Percentiles rank a stretch among this genome's conserved stretches.
Evolutionary conservation across 352 stramenopile species (phyloP).

Genomic region (Phytophthora macrochlamydospora): DNA sequence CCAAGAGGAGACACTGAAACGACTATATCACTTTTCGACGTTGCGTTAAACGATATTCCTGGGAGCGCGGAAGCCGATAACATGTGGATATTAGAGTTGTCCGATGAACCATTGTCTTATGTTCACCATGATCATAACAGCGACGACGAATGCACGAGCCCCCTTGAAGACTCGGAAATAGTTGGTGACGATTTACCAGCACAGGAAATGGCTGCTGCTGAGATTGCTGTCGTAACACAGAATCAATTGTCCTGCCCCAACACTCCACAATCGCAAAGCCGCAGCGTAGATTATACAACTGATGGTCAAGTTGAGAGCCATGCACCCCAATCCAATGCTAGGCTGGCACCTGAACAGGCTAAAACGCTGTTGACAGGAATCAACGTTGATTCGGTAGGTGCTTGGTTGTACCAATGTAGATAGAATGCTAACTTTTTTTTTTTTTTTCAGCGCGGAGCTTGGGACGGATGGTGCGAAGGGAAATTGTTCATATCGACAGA

Average conservation of each 20-base stretch:
- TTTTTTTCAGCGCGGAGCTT: conserved; percentile 20
- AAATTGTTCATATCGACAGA: conserved; percentile 22
- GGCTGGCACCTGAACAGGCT: conserved; percentile 8
- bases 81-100: conserved; percentile 35
- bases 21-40: conserved; percentile 30
- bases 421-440: not conserved
- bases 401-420: not conserved
- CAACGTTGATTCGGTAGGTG: conserved; percentile 24
- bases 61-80: conserved; percentile 28
- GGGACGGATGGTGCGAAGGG: conserved; percentile 34
- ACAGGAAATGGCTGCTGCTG: not conserved
- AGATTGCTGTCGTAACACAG: conserved; percentile 5
- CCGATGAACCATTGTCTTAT: conserved; percentile 9
- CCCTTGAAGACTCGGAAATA: conserved; percentile 12
- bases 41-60: conserved; percentile 23
- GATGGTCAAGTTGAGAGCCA: not conserved
- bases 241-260: conserved; percentile 12
- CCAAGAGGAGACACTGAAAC: conserved; percentile 39
- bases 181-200: conserved; percentile 4
- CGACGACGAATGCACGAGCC: conserved; percentile 20
- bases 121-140: conserved; percentile 9
- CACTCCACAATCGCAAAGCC: conserved; percentile 22
- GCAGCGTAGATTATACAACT: not conserved
- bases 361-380: conserved; percentile 16
- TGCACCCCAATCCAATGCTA: not conserved